A percentile compares a stretch with the other conserved stretches of the same genome.
Conservation (phyloP, 225 moss, liverwort and hornwort species). For the Marchantia polymorpha region DNA sequence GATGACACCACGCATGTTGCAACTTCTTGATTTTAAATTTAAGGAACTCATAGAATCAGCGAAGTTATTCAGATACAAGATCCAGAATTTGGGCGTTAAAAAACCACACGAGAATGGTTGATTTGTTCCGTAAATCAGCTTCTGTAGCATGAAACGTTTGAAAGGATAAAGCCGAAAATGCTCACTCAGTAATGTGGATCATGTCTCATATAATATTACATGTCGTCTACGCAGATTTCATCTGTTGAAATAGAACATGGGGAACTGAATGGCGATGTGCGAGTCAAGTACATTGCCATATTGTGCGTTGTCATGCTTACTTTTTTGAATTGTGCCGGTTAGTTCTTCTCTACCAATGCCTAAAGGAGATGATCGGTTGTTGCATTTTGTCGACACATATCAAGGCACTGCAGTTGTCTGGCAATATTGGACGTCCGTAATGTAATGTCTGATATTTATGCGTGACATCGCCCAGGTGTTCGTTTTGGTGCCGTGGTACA, state of each 20-base stretch:
- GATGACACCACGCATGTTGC: not conserved
- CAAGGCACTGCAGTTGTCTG: not conserved
- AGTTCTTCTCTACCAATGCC: constrained; percentile 7
- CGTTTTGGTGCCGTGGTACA: constrained; percentile 55
- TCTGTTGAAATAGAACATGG: constrained; percentile 32
- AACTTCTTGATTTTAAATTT: too few relatives aligned
- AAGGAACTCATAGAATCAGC: too few relatives aligned
- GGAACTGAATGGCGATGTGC: constrained; percentile 49
- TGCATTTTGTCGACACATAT: not conserved
- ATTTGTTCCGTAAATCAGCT: not conserved
- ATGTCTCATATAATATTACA: not conserved
- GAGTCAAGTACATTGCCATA: constrained; percentile 56
- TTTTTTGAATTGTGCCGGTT: constrained; percentile 71
- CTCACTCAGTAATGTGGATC: not conserved
- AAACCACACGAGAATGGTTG: not conserved
- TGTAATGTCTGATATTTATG: constrained; percentile 1
- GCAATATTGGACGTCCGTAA: not conserved
- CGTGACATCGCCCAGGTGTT: constrained; percentile 40
- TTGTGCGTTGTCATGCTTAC: constrained; percentile 53
- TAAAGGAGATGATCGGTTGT: not conserved
- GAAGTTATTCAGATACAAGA: too few relatives aligned
- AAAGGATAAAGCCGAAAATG: not conserved
- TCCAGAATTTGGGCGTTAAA: not conserved
- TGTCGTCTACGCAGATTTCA: constrained; percentile 38
- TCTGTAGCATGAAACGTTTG: not conserved